Evolutionary conservation across 192 early-diverging fungal species (phyloP), one percentile per base, ranked within the genome.

Genomic region (Jimgerdemannia lactiflua): DNA sequence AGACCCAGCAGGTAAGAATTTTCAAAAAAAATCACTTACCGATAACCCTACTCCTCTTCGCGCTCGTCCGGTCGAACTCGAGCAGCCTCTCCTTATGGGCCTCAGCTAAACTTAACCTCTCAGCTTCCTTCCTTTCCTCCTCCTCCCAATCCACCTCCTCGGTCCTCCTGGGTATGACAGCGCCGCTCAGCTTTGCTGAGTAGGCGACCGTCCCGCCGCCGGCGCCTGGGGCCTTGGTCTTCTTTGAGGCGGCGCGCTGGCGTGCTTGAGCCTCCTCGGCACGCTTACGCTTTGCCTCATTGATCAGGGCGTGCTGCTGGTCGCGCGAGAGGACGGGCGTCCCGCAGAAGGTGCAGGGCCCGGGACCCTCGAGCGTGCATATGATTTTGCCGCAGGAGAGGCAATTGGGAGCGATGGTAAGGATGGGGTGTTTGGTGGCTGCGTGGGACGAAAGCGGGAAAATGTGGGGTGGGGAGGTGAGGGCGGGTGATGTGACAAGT

Each of bases 341-440:
- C 4, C 83, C 84, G 74, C 89, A 90, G 76, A 83, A 87, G 11
- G 84, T 83, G 71, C 89, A 90, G 44, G 89, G 87, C 0, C 89
- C 89, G 0, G 81, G 75, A 2, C 87, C 87, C 64, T 90, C 89
- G 39, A 77, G 69, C 4, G 75, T 74, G 71, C 89, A 90, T 17
- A 90, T 88, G 67, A 90, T 90, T 72, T 88, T 88, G 3, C 89
- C 89, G 76, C 89, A 90, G 66, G 71, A 86, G 18, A 90, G 71
- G 70, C 87, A 89, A 54, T 89, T 89, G 3, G 87, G 87, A 39
- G 86, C 86, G 71, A 86, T 84, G 0, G 79, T 84, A 10, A 89
- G 74, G 42, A 90, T 68, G 39, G 79, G 76, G 76, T 90, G 89
- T 59, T 85, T 85, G 1, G 86, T 88, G 4, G 89, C 89, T 89